A percentile compares a stretch with the other conserved stretches of the same genome.
These are phyloP conservation scores for Colletotrichum neosansevieriae DNA, from an alignment of 2,329 filamentous ascomycete genomes.

Conservation along the genomic window DNA sequence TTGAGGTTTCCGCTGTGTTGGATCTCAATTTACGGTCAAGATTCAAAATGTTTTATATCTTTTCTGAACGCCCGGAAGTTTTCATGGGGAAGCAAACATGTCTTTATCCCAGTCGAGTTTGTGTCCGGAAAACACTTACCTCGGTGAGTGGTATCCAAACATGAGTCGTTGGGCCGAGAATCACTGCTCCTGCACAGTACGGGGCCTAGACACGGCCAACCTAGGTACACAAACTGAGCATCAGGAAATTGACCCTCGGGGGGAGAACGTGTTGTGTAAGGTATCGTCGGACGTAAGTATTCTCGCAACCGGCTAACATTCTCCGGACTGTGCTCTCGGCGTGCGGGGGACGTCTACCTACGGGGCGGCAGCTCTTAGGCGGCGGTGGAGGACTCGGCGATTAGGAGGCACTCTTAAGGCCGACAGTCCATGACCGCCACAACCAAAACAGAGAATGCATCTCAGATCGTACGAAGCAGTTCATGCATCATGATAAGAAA, in stretches of 20 bases:
- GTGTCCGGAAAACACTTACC: conserved; percentile 5
- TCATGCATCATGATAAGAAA: not conserved
- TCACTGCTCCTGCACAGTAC: not conserved
- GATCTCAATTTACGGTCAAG: too few species aligned
- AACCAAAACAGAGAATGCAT: too few species aligned
- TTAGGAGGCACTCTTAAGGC: too few species aligned
- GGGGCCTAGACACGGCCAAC: not conserved
- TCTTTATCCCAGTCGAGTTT: too few species aligned
- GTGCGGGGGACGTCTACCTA: not conserved
- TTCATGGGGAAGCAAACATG: too few species aligned
- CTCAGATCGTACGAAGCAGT: too few species aligned
- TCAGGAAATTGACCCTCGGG: accelerated
- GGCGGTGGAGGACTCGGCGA: not conserved
- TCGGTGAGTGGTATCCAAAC: too few species aligned
- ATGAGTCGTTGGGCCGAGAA: too few species aligned
- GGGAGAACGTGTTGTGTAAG: not conserved
- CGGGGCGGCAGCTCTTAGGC: not conserved
- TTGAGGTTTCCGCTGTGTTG: too few species aligned
- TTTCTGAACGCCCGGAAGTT: too few species aligned
- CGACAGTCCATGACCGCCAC: too few species aligned
- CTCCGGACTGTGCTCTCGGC: not conserved
- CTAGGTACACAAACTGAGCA: not conserved
- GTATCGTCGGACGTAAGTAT: not conserved
- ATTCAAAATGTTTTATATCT: too few species aligned
- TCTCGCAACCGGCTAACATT: not conserved